These are phyloP conservation scores for Akebia trifoliata DNA, from an alignment of 164 flowering plant genomes.

Conservation along the genomic window DNA sequence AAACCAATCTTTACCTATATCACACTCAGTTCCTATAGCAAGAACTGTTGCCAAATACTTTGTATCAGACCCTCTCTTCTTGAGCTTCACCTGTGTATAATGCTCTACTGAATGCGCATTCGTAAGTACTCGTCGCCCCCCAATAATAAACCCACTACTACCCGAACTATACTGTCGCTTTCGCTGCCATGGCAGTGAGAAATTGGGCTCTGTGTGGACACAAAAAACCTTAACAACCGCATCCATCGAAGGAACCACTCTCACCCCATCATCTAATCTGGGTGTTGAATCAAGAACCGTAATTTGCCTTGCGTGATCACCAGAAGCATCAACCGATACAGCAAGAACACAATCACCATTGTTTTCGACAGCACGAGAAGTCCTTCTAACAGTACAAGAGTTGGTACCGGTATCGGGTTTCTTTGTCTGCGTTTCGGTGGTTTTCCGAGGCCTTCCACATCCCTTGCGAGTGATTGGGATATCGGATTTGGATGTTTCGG, in stretches of 20 bases:
- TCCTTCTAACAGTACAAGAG: constrained; percentile 4
- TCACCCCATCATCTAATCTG: constrained; percentile 27
- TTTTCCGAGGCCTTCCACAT: constrained; percentile 48
- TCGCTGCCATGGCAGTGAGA: constrained; percentile 97
- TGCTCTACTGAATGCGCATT: constrained; percentile 99
- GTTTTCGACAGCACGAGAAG: constrained; percentile 14
- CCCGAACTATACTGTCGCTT: constrained; percentile 91
- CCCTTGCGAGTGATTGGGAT: constrained; percentile 9
- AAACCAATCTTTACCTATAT: constrained; percentile 51
- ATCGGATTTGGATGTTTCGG: constrained; percentile 25
- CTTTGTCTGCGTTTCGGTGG: constrained; percentile 9
- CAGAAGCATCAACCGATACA: neutral
- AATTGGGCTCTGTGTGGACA: constrained; percentile 93
- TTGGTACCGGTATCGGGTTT: neutral
- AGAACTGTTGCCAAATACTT: constrained; percentile 91
- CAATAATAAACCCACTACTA: constrained; percentile 88
- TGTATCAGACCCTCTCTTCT: constrained; percentile 93
- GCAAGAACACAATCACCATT: constrained; percentile 6
- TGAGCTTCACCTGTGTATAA: constrained; percentile 92
- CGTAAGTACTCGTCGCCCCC: constrained; percentile 79
- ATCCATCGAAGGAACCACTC: constrained; percentile 81
- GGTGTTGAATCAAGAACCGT: constrained; percentile 8
- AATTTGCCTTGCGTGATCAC: constrained; percentile 7
- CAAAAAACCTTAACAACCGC: constrained; percentile 99
- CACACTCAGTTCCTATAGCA: constrained; percentile 95